Base-by-base conservation (phyloP, 345 rosid genomes). In the Brassica juncea region DNA sequence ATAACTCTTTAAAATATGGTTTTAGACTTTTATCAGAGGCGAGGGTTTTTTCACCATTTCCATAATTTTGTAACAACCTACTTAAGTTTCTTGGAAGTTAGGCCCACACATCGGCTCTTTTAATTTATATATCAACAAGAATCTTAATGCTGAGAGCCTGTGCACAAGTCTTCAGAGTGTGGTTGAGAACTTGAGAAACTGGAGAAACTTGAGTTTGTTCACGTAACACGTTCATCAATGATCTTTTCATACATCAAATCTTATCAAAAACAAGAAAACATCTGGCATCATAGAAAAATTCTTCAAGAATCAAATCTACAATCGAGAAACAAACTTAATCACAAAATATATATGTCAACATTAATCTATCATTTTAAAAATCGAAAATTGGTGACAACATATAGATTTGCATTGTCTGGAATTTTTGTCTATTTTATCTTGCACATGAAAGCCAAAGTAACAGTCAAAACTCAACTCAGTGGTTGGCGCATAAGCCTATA, bases 381-480 rank as follows among this genome's bases (percentile, higher is more conserved):
- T 14, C 55, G 11, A 55, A 54, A 55, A 55, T 19, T 44, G 23
- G 59, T 54, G 14, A 10, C 6, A 39, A 14, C 8, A 21, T 0
- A 21, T 25, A 14, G 37, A 1, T 35, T 34, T 58, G 66, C 14
- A 23, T 47, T 4, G 16, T 72, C 15, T 7, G 9, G 10, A 1
- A 8, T 54, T 34, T 57, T 47, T 47, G 8, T 58, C 3, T 25
- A 37, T 4, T 10, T 44, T 1, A 44, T 14, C 19, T 47, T 47
- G 52, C 52, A 58, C 23, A 71, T 59, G 37, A 72, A 60, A 59
- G 67, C 60, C 66, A 59, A 72, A 39, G 39, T 59, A 72, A 37
- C 76, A 72, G 4, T 59, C 67, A 72, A 72, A 59, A 6, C 14
- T 6, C 14, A 57, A 58, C 52, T 34, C 14, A 19, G 31, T 32